These are phyloP conservation scores for Tetrahymena malaccensis DNA, from an alignment of 73 alveolate genomes.

Conservation along the genomic window DNA sequence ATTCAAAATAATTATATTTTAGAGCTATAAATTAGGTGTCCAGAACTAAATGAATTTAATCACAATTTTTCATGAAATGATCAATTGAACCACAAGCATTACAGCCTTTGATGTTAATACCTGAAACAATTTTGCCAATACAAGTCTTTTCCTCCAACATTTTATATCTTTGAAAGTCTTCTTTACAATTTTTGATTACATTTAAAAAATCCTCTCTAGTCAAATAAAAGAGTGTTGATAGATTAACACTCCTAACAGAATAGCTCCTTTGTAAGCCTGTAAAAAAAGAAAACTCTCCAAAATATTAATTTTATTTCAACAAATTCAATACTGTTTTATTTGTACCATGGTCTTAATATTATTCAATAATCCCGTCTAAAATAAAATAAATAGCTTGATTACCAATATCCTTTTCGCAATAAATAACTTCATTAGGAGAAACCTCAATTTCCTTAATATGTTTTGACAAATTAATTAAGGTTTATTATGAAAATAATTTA, in stretches of 20 bases:
- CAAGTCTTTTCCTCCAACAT: not conserved
- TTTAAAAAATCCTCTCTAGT: slow-evolving; percentile 5
- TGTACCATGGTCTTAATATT: not conserved
- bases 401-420: not conserved
- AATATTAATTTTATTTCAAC: not conserved
- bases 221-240: not conserved
- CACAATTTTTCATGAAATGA: not conserved
- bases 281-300: slow-evolving; percentile 30
- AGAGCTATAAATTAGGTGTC: not conserved
- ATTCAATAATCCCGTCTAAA: not conserved
- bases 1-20: not conserved
- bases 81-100: not conserved
- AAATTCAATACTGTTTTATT: not conserved
- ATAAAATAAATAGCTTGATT: not conserved
- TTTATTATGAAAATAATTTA: not conserved
- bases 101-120: not conserved
- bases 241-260: slow-evolving; percentile 7
- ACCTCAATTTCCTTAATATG: not conserved
- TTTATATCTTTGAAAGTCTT: slow-evolving; percentile 18
- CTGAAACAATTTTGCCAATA: not conserved
- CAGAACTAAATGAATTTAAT: not conserved
- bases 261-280: slow-evolving; percentile 6
- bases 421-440: not conserved
- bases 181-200: not conserved
- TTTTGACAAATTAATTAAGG: not conserved